These are phyloP conservation scores for Themeda triandra DNA, from an alignment of 176 grass and related monocot species.

Conservation along the genomic window DNA sequence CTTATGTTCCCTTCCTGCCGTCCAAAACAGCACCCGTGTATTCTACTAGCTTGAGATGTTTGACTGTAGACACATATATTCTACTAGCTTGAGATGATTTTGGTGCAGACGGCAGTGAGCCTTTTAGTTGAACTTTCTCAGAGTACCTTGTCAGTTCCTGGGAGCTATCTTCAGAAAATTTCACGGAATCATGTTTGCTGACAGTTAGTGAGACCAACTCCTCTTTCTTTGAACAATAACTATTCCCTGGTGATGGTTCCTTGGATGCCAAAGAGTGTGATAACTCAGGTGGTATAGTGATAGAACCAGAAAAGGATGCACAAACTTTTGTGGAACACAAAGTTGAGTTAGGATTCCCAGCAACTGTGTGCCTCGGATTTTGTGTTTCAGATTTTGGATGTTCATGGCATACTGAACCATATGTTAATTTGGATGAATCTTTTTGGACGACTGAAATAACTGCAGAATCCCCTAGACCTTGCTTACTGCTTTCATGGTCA, in stretches of 20 bases:
- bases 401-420: conserved; percentile 28
- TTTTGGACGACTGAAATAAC: conserved; percentile 27
- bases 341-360: conserved; percentile 37
- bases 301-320: conserved; percentile 48
- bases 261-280: no score
- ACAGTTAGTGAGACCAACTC: no score
- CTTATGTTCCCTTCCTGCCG: no score
- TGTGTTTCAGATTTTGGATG: conserved; percentile 35
- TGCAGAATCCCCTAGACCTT: conserved; percentile 15
- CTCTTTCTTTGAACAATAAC: no score
- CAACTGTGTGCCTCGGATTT: conserved; percentile 31
- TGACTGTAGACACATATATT: conserved; percentile 41
- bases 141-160: conserved; percentile 41
- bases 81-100: conserved; percentile 66
- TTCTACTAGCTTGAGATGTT: no score
- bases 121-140: conserved; percentile 64
- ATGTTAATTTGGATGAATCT: conserved; percentile 27
- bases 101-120: conserved; percentile 42
- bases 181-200: no score
- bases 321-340: conserved; percentile 43
- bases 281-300: conserved; percentile 36
- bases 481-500: conserved; percentile 22
- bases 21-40: no score
- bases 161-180: conserved; percentile 42
- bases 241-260: no score